Evolutionary conservation across 2,329 filamentous ascomycete genomes (phyloP).

Genomic region (Massarina eburnea): DNA sequence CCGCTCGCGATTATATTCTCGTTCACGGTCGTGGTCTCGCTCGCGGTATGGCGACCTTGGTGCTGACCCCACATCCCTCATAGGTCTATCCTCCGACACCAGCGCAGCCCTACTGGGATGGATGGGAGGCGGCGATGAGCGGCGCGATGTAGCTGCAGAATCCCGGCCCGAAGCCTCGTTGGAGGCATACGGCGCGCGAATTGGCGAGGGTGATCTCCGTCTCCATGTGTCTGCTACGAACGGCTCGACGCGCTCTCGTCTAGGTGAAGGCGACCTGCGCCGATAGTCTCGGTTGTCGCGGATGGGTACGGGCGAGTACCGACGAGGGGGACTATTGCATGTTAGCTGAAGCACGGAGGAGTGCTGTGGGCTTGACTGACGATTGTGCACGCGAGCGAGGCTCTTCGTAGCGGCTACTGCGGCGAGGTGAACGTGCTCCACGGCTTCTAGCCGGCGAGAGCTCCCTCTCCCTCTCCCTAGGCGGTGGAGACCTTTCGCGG

Average conservation of each 20-base stretch:
- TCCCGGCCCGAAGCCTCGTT: conserved; percentile 55
- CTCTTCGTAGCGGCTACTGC: conserved; percentile 48
- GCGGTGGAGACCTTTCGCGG: conserved; percentile 48
- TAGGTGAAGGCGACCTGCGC: conserved; percentile 57
- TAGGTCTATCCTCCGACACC: conserved; percentile 25
- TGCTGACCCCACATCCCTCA: conserved; percentile 33
- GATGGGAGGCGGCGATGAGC: conserved; percentile 60
- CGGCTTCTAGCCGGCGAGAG: conserved; percentile 51
- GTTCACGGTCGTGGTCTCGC: conserved; percentile 30
- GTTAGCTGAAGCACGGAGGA: conserved; percentile 11
- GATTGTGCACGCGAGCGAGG: conserved; percentile 44
- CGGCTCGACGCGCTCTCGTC: conserved; percentile 52
- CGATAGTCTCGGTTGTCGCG: conserved; percentile 51
- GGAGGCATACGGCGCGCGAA: conserved; percentile 40
- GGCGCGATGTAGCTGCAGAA: conserved; percentile 60
- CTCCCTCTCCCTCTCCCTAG: conserved; percentile 44
- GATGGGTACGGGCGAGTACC: conserved; percentile 48
- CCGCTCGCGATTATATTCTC: conserved; percentile 25
- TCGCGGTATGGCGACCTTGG: conserved; percentile 39
- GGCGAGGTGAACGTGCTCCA: conserved; percentile 47
- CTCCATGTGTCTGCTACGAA: conserved; percentile 54
- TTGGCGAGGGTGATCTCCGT: conserved; percentile 57
- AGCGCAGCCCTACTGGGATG: conserved; percentile 56
- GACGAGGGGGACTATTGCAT: conserved; percentile 34
- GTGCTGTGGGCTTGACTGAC: conserved; percentile 15